phyloP scores from a whole-genome alignment of 2,329 filamentous ascomycete genomes.

The Colletotrichum tofieldiae region DNA sequence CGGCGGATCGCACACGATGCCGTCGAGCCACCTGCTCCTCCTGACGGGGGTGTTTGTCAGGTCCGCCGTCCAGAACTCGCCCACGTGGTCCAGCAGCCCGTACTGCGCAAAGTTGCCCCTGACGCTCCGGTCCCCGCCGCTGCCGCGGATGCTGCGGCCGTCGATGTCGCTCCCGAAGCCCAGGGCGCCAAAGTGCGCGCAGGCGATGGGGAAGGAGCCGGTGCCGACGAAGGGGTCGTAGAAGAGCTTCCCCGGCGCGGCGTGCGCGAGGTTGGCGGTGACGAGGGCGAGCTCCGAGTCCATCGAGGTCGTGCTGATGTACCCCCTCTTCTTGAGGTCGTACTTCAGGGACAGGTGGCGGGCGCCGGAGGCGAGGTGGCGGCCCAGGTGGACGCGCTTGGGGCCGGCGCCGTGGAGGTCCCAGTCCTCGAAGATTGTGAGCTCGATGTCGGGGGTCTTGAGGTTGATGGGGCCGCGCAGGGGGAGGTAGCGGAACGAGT shows the following conservation, averaged over 20 bases:
- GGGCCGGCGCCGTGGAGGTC: constrained; percentile 66
- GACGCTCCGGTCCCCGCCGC: constrained; percentile 66
- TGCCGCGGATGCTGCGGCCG: constrained; percentile 87
- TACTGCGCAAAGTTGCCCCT: constrained; percentile 90
- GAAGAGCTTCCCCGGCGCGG: constrained; percentile 86
- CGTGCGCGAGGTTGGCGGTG: constrained; percentile 91
- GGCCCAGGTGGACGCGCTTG: constrained; percentile 76
- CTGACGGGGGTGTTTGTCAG: constrained; percentile 88
- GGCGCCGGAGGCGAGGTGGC: constrained; percentile 77
- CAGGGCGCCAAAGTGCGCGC: constrained; percentile 89
- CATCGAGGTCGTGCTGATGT: constrained; percentile 98
- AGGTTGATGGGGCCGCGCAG: constrained; percentile 86
- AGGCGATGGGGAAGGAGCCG: constrained; percentile 91
- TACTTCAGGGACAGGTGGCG: constrained; percentile 80
- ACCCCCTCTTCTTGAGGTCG: constrained; percentile 92
- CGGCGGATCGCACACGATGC: constrained; percentile 94
- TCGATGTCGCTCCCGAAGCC: constrained; percentile 95
- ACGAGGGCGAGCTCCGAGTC: constrained; percentile 93
- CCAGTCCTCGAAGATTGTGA: constrained; percentile 89
- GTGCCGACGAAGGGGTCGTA: constrained; percentile 98
- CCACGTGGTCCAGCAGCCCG: constrained; percentile 73
- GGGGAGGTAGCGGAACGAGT: constrained; percentile 83
- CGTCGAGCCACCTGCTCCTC: constrained; percentile 78
- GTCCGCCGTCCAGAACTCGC: constrained; percentile 88
- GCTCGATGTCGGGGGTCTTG: constrained; percentile 80